A percentile compares a stretch with the other conserved stretches of the same genome.
Conservation (phyloP, 2,329 filamentous ascomycete species). For the Zelopaecilomyces penicillatus region DNA sequence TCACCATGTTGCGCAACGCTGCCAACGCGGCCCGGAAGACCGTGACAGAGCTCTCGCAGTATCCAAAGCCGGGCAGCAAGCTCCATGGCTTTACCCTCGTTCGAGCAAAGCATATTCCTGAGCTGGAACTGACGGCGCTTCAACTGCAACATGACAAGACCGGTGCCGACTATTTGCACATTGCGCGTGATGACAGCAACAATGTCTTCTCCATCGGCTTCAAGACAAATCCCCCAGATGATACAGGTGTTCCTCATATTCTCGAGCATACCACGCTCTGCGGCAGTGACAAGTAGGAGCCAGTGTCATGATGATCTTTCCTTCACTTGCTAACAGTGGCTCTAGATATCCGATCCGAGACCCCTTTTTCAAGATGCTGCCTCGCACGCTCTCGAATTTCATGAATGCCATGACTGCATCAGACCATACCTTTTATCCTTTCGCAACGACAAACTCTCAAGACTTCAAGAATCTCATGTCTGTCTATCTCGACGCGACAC, state of each 20-base stretch:
- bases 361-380: conserved; percentile 99
- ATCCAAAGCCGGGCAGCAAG: conserved; percentile 72
- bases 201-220: conserved; percentile 99
- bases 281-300: conserved; percentile 75
- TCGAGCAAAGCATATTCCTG: conserved; percentile 83
- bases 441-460: conserved; percentile 90
- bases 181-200: conserved; percentile 91
- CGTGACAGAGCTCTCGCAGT: conserved; percentile 66
- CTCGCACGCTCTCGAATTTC: conserved; percentile 95
- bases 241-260: conserved; percentile 93
- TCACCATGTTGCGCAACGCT: conserved; percentile 44
- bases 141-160: conserved; percentile 92
- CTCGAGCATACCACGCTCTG: conserved; percentile 96
- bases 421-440: conserved; percentile 95
- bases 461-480: conserved; percentile 95
- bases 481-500: conserved; percentile 90
- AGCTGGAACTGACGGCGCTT: conserved; percentile 84
- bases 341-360: conserved; percentile 89
- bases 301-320: background rate
- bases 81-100: conserved; percentile 90
- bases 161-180: conserved; percentile 89
- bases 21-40: conserved; percentile 49
- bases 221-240: conserved; percentile 96
- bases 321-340: conserved; percentile 10
- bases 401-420: conserved; percentile 99